Evolutionary conservation across 345 rosid genomes (phyloP).

Genomic region (Melastoma malabathricum): DNA sequence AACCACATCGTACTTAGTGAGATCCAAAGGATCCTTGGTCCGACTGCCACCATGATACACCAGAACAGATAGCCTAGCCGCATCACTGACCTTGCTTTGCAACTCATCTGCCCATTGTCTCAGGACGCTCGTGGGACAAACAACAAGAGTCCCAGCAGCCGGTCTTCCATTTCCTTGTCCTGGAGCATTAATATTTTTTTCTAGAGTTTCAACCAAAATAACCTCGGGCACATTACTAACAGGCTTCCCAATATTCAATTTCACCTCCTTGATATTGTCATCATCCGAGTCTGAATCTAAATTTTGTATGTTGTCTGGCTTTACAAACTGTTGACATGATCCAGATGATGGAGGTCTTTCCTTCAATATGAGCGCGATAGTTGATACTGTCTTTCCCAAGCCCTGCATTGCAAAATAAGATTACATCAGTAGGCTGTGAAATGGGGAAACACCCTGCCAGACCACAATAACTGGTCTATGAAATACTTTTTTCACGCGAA

Average conservation of each 20-base stretch:
- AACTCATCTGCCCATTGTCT: constrained; percentile 93
- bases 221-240: constrained; percentile 16
- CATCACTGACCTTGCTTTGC: constrained; percentile 52
- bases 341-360: constrained; percentile 48
- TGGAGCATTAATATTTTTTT: constrained; percentile 10
- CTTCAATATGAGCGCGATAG: constrained; percentile 85
- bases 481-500: background rate
- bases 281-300: constrained; percentile 62
- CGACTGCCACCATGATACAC: constrained; percentile 87
- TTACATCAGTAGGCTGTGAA: background rate
- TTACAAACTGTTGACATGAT: constrained; percentile 19
- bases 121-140: constrained; percentile 94
- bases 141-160: constrained; percentile 90
- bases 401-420: constrained; percentile 44
- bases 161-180: constrained; percentile 57
- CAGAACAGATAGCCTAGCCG: constrained; percentile 62
- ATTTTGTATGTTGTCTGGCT: constrained; percentile 35
- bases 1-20: constrained; percentile 89
- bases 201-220: constrained; percentile 9
- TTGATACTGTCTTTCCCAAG: constrained; percentile 85
- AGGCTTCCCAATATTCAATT: constrained; percentile 16
- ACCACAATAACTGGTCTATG: constrained; percentile 4
- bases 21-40: constrained; percentile 69
- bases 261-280: constrained; percentile 17
- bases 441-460: background rate